Percentiles rank a stretch among this genome's conserved stretches.
These are phyloP conservation scores for Malassezia furfur DNA, from an alignment of 1,284 basidiomycete species.

Conservation along the genomic window DNA sequence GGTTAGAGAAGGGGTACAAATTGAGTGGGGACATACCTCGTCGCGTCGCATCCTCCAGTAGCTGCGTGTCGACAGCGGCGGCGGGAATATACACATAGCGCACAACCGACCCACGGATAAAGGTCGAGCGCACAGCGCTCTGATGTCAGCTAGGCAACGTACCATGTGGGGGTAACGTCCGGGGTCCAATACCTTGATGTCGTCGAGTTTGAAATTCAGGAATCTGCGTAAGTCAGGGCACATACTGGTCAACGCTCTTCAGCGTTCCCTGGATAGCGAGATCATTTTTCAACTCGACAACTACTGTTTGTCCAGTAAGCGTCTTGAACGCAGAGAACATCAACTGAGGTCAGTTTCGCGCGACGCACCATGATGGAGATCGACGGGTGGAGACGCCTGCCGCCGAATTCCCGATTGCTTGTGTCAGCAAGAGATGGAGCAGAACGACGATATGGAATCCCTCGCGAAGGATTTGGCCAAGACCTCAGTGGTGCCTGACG, in stretches of 20 bases:
- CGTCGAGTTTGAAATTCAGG: slow-evolving; percentile 90
- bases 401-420: background rate
- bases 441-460: slow-evolving; percentile 20
- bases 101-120: slow-evolving; percentile 95
- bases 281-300: slow-evolving; percentile 98
- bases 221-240: slow-evolving; percentile 52
- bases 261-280: slow-evolving; percentile 89
- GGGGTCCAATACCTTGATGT: slow-evolving; percentile 84
- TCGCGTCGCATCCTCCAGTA: slow-evolving; percentile 92
- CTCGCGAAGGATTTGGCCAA: slow-evolving; percentile 28
- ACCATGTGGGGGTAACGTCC: slow-evolving; percentile 96
- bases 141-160: slow-evolving; percentile 49
- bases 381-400: slow-evolving; percentile 2
- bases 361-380: slow-evolving; percentile 6
- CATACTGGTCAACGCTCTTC: slow-evolving; percentile 87
- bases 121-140: slow-evolving; percentile 98
- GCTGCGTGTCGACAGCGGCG: slow-evolving; percentile 84
- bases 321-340: slow-evolving; percentile 99
- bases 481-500: slow-evolving; percentile 21
- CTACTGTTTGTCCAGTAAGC: slow-evolving; percentile 79
- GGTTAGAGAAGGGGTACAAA: background rate
- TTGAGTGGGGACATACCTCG: slow-evolving; percentile 55
- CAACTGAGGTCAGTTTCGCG: slow-evolving; percentile 54
- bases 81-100: slow-evolving; percentile 90
- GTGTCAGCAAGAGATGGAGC: slow-evolving; percentile 4